A percentile compares a stretch with the other conserved stretches of the same genome.
phyloP scores from a whole-genome alignment of 2,329 filamentous ascomycete species.

The Aspergillaceae sp. region DNA sequence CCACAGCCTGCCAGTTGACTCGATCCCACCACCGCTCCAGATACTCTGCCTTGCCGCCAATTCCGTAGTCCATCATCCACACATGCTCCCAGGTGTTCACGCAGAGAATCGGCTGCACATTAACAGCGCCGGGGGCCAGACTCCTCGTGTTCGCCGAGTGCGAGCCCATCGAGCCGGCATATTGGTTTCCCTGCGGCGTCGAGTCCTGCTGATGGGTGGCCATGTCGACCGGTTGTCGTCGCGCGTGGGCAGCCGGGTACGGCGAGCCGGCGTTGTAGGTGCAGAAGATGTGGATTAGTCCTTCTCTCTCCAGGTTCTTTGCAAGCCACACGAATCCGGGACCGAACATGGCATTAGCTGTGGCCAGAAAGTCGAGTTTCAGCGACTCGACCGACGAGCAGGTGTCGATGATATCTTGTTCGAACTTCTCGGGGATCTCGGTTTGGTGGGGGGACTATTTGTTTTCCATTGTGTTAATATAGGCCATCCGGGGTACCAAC shows the following conservation, averaged over 20 bases:
- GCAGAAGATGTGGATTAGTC: slow-evolving; percentile 58
- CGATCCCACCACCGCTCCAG: slow-evolving; percentile 77
- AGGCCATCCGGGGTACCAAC: not conserved
- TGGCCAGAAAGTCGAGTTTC: slow-evolving; percentile 67
- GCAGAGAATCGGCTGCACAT: slow-evolving; percentile 71
- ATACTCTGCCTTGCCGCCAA: slow-evolving; percentile 66
- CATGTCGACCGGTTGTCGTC: slow-evolving; percentile 50
- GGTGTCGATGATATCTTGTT: slow-evolving; percentile 53
- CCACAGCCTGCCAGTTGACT: slow-evolving; percentile 76
- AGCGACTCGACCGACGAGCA: slow-evolving; percentile 82
- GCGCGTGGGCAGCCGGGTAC: slow-evolving; percentile 75
- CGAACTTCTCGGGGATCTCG: slow-evolving; percentile 50
- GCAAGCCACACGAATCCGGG: slow-evolving; percentile 97
- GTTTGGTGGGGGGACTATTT: slow-evolving; percentile 34
- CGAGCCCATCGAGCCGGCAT: slow-evolving; percentile 28
- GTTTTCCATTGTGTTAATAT: no score
- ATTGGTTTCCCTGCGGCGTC: slow-evolving; percentile 26
- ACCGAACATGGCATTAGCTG: slow-evolving; percentile 85
- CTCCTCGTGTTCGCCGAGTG: slow-evolving; percentile 26
- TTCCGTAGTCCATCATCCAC: slow-evolving; percentile 75
- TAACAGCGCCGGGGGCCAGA: slow-evolving; percentile 33
- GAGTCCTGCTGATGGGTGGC: slow-evolving; percentile 30
- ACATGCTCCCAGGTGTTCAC: slow-evolving; percentile 96
- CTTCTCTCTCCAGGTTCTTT: slow-evolving; percentile 41
- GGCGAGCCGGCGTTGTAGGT: slow-evolving; percentile 91